These are phyloP conservation scores for Linum tenue DNA, from an alignment of 345 rosid genomes.

Conservation along the genomic window DNA sequence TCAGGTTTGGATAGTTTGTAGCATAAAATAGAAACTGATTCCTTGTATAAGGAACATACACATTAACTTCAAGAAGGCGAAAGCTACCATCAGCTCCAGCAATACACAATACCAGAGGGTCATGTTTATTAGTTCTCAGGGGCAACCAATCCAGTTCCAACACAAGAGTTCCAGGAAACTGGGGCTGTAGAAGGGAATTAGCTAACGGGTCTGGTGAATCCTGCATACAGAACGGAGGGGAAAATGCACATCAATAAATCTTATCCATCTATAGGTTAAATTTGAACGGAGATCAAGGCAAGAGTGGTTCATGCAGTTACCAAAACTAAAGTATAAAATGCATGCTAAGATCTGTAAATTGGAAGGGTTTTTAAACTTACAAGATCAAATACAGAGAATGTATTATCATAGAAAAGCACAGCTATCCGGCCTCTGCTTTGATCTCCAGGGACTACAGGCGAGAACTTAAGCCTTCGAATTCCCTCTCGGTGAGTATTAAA, in stretches of 20 bases:
- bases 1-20: not conserved
- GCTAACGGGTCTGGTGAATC: slow-evolving; percentile 93
- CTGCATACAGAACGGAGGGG: slow-evolving; percentile 28
- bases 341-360: not conserved
- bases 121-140: slow-evolving; percentile 59
- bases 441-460: slow-evolving; percentile 92
- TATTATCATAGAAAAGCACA: slow-evolving; percentile 88
- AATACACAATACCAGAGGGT: slow-evolving; percentile 78
- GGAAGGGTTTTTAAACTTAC: slow-evolving; percentile 37
- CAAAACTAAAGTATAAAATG: not conserved
- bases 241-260: not conserved
- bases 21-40: not conserved
- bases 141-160: slow-evolving; percentile 97
- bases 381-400: slow-evolving; percentile 88
- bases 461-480: slow-evolving; percentile 85
- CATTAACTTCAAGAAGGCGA: slow-evolving; percentile 73
- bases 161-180: slow-evolving; percentile 91
- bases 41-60: slow-evolving; percentile 39
- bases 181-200: slow-evolving; percentile 91
- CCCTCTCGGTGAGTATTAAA: slow-evolving; percentile 88
- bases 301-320: not conserved
- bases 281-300: not conserved
- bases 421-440: slow-evolving; percentile 91
- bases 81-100: slow-evolving; percentile 98
- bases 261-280: no score